Evolutionary conservation across 2,329 filamentous ascomycete species (phyloP), one percentile per base, ranked within the genome.

Genomic region (Xylariaceae sp.): DNA sequence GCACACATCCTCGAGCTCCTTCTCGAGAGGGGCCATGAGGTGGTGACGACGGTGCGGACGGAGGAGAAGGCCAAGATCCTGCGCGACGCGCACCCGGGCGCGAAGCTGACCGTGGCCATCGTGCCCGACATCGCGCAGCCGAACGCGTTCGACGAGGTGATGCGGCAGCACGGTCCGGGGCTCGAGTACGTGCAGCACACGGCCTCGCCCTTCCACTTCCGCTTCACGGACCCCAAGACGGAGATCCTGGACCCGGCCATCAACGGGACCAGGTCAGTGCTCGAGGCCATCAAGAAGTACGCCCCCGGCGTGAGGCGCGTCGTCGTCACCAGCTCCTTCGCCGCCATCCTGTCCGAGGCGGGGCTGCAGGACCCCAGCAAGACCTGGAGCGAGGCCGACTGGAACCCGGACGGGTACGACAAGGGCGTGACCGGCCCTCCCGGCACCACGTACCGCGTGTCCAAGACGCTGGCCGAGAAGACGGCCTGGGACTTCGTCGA

Each of bases 91-190:
- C 66, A 76, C 54, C 63, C 69, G 2, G 57, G 60, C 14, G 64
- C 67, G 11, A 63, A 65, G 21, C 69, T 80, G 13, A 53, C 62
- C 21, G 64, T 73, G 9, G 65, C 59, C 39, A 79, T 92, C 50
- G 86, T 94, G 16, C 77, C 82, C 13, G 87, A 94, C 56, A 85
- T 94, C 50, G 84, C 85, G 3, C 62, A 79, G 54, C 72, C 78
- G 30, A 72, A 73, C 39, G 87, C 88, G 41, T 94, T 94, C 57
- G 79, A 86, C 52, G 69, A 79, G 51, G 77, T 74, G 1, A 67
- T 73, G 21, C n/a, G n/a, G n/a, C 47, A 66, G 58, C 6, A 24
- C 21, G 65, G 57, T 3, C 67, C 70, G 1, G 69, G 66, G 17
- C 59, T 79, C 36, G 69, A 75, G 40, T 71, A 71, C 34, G 74